phyloP scores from a whole-genome alignment of 345 rosid species.

The Trapa bicornis region DNA sequence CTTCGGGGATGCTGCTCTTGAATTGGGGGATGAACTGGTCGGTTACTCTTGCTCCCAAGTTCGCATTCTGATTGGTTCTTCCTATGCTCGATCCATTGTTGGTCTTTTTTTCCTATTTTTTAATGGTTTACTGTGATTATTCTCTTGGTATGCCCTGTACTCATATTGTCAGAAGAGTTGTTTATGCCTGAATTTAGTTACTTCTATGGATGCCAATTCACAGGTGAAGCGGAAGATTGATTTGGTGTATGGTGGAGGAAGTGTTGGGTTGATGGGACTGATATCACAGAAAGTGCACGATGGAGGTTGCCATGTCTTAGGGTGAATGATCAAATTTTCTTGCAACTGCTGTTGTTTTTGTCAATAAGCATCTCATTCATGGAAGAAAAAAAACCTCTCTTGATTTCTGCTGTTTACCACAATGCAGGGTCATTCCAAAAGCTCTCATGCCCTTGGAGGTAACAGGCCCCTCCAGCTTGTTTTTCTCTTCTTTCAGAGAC shows the following conservation, averaged over 20 bases:
- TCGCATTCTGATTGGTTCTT: neutral
- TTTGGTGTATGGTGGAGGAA: conserved; percentile 94
- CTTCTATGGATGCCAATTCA: conserved; percentile 4
- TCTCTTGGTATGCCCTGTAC: neutral
- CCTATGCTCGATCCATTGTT: neutral
- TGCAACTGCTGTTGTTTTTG: conserved; percentile 6
- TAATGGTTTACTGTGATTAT: neutral
- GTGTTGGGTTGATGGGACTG: conserved; percentile 94
- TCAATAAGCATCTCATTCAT: conserved; percentile 7
- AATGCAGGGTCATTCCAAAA: conserved; percentile 82
- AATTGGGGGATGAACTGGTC: conserved; percentile 92
- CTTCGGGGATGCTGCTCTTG: conserved; percentile 83
- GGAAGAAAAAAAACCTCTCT: conserved; percentile 4
- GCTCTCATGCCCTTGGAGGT: conserved; percentile 96
- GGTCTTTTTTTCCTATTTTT: no score
- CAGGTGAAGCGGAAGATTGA: conserved; percentile 83
- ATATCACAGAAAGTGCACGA: conserved; percentile 66
- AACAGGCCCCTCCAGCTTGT: neutral
- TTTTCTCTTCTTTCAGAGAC: conserved; percentile 4
- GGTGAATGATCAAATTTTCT: conserved; percentile 28
- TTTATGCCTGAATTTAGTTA: neutral
- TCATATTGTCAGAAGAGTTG: neutral
- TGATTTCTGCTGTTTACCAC: conserved; percentile 13
- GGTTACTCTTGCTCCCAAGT: conserved; percentile 12
- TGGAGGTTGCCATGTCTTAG: conserved; percentile 90